Evolutionary conservation across 306 rosid genomes (phyloP), one percentile per base, ranked within the genome.

Genomic region (Corylus heterophylla): DNA sequence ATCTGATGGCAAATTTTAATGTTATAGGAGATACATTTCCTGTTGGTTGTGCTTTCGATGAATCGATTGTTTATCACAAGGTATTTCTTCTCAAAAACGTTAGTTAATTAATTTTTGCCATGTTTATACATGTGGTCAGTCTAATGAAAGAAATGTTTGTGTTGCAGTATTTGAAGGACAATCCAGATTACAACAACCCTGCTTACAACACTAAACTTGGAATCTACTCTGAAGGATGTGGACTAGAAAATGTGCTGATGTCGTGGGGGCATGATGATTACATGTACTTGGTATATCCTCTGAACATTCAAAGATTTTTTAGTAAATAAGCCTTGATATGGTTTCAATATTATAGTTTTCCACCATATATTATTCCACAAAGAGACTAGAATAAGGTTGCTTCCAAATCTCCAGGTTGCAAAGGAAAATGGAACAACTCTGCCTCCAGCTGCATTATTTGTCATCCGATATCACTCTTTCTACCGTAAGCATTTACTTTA

Each of bases 251-350:
- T 3, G 82, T 85, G 0, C 50, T 72, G 31, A 80, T 85, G 87
- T 77, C 90, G 51, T 87, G 86, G 86, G 90, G 90, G n/a, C 90
- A 87, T 72, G 90, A 87, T 58, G 88, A 82, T 22, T 85, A 87
- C 5, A 87, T 87, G 90, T 82, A 75, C 83, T 3, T 82, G 86
- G 90, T 87, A 27, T 67, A 83, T 81, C 12, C 16, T 6, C 35
- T 25, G 54, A 45, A 62, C 42, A 37, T 62, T 62, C 42, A 27
- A 27, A 25, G 9, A 12, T 27, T 11, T 27, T 62, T 42, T 42
- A 42, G 45, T 42, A 5, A 42, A 42, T 42, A 62, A 62, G 27
- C 16, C 42, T 27, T 59, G 10, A 59, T 59, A 59, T 22, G 22
- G 25, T 25, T 25, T 55, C 20, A 6, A 42, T 7, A 42, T 42